A percentile compares a stretch with the other conserved stretches of the same genome.
phyloP scores from a whole-genome alignment of 257 asterid genomes.

The Plectranthus barbatus region DNA sequence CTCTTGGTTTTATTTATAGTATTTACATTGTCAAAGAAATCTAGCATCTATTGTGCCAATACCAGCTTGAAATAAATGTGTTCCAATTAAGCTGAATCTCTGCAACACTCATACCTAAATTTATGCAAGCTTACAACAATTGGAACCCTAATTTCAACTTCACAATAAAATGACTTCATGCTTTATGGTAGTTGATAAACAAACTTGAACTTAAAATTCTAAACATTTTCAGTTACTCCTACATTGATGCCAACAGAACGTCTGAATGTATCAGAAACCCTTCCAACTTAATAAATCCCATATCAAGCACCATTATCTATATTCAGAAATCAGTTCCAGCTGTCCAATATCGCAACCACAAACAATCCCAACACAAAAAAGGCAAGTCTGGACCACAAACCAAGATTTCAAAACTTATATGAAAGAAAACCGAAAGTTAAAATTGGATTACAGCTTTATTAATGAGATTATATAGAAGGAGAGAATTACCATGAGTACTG shows the following conservation, averaged over 20 bases:
- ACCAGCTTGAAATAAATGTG: no score
- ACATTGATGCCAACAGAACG: not conserved
- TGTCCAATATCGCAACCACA: no score
- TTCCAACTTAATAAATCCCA: not conserved
- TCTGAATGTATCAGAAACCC: not conserved
- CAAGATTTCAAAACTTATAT: not conserved
- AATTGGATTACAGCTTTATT: not conserved
- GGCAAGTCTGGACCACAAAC: not conserved
- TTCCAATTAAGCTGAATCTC: not conserved
- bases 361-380: conserved; percentile 1
- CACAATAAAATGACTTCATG: not conserved
- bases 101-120: not conserved
- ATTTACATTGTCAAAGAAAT: no score
- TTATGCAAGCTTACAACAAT: not conserved
- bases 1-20: not conserved
- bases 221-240: not conserved
- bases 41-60: no score
- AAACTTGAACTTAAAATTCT: not conserved
- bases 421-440: not conserved
- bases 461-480: not conserved
- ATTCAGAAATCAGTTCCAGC: not conserved
- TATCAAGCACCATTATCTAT: not conserved
- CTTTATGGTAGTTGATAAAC: conserved; percentile 3
- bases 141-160: not conserved
- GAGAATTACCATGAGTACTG: conserved; percentile 60